These are phyloP conservation scores for Fusarium illudens DNA, from an alignment of 2,329 filamentous ascomycete species.

Conservation along the genomic window DNA sequence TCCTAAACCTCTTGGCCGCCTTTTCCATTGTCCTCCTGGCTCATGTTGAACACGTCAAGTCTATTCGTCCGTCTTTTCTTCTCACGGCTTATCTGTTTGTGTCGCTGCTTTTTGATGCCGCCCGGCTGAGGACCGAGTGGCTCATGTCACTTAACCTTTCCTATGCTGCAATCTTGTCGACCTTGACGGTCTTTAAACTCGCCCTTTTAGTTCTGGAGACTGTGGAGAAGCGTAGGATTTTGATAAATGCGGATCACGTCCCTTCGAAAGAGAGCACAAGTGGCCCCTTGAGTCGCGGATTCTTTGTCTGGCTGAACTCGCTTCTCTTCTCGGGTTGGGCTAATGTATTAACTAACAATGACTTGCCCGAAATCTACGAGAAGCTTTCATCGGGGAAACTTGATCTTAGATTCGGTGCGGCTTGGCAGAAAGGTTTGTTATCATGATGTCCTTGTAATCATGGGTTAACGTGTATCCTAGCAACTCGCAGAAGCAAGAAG, in stretches of 20 bases:
- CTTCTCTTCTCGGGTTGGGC: constrained; percentile 59
- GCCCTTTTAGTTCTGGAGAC: constrained; percentile 42
- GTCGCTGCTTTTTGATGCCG: constrained; percentile 45
- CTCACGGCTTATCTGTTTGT: constrained; percentile 44
- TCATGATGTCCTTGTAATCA: fast-evolving
- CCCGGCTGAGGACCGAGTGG: constrained; percentile 46
- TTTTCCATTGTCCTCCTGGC: constrained; percentile 41
- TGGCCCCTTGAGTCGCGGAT: constrained; percentile 43
- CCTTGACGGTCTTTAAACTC: constrained; percentile 38
- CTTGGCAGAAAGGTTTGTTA: constrained; percentile 38
- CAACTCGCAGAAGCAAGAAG: constrained; percentile 24
- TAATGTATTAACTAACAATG: constrained; percentile 43
- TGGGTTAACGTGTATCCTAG: constrained; percentile 14
- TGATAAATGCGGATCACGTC: constrained; percentile 50
- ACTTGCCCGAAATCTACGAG: constrained; percentile 44
- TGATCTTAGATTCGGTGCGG: constrained; percentile 28
- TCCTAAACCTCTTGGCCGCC: constrained; percentile 42
- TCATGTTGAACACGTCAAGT: constrained; percentile 47
- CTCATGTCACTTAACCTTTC: constrained; percentile 38
- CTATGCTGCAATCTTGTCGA: constrained; percentile 39
- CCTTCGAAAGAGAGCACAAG: constrained; percentile 61
- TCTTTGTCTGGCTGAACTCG: constrained; percentile 49
- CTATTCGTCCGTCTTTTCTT: constrained; percentile 45
- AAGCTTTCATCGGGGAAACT: constrained; percentile 44
- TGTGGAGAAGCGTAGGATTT: constrained; percentile 44